These are phyloP conservation scores for Parathielavia hyrcaniae DNA, from an alignment of 495 filamentous ascomycete genomes.

Conservation along the genomic window DNA sequence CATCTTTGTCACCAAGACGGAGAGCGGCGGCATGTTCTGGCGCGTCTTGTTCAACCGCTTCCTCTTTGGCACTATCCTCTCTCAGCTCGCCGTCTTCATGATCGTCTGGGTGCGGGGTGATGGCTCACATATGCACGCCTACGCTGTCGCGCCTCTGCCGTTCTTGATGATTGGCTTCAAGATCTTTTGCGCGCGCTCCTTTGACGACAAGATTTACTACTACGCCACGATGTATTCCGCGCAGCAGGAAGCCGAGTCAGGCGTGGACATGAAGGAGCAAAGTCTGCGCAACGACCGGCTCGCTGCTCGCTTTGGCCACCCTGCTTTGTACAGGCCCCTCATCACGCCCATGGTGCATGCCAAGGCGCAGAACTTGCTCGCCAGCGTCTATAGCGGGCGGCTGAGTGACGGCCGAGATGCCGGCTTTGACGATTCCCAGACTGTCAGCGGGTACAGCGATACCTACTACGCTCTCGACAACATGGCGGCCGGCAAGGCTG, in stretches of 20 bases:
- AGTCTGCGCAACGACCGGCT: slow-evolving; percentile 60
- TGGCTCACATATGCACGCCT: slow-evolving; percentile 51
- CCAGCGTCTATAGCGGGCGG: slow-evolving; percentile 73
- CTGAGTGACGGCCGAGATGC: slow-evolving; percentile 50
- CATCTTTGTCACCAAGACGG: slow-evolving; percentile 91
- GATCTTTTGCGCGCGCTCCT: slow-evolving; percentile 67
- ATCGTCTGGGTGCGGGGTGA: slow-evolving; percentile 56
- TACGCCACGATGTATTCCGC: slow-evolving; percentile 61
- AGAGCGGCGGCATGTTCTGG: slow-evolving; percentile 95
- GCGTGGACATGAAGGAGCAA: slow-evolving; percentile 39
- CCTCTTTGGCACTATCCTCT: slow-evolving; percentile 72
- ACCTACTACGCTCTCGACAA: slow-evolving; percentile 64
- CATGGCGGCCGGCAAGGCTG: slow-evolving; percentile 71
- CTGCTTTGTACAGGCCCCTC: slow-evolving; percentile 79
- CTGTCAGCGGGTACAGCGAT: slow-evolving; percentile 62
- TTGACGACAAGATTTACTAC: slow-evolving; percentile 70
- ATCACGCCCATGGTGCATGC: slow-evolving; percentile 95
- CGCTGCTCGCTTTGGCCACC: slow-evolving; percentile 78
- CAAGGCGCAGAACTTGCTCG: slow-evolving; percentile 74
- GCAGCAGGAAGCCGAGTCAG: slow-evolving; percentile 44
- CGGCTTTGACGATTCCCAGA: slow-evolving; percentile 52
- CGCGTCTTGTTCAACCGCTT: slow-evolving; percentile 84
- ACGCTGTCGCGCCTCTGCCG: slow-evolving; percentile 66
- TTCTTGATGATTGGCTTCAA: slow-evolving; percentile 83
- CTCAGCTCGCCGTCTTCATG: slow-evolving; percentile 73